Conservation (phyloP, 2,329 filamentous ascomycete species). For the Fusarium phyllophilum region DNA sequence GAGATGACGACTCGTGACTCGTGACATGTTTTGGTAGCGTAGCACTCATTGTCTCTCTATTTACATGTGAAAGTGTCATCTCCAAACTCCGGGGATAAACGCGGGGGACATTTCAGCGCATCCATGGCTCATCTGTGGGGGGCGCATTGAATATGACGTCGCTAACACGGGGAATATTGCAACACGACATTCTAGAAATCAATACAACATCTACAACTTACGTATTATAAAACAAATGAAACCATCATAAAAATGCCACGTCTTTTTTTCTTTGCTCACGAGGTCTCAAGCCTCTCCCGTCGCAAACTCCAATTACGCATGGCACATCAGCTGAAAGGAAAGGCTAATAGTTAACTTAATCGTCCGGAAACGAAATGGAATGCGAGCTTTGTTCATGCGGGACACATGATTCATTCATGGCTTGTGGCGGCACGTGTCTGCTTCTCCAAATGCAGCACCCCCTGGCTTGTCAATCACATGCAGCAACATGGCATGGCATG, state of each 20-base stretch:
- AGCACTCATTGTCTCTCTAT: constrained; percentile 9
- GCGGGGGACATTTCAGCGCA: background rate
- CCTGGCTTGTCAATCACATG: constrained; percentile 26
- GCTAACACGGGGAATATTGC: background rate
- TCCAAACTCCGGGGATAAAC: constrained; percentile 22
- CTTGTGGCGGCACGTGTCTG: constrained; percentile 27
- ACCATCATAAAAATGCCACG: background rate
- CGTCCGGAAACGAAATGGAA: constrained; percentile 11
- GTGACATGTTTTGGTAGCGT: constrained; percentile 26
- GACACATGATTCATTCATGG: constrained; percentile 36
- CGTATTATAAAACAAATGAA: background rate
- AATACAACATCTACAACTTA: background rate
- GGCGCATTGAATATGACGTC: constrained; percentile 23
- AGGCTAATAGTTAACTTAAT: background rate
- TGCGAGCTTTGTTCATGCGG: constrained; percentile 19
- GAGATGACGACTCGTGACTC: constrained; percentile 39
- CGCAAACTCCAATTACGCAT: background rate
- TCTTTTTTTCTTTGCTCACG: background rate
- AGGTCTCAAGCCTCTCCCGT: constrained; percentile 17
- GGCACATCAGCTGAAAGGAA: background rate
- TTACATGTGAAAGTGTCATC: constrained; percentile 44
- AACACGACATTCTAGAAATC: background rate
- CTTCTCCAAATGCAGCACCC: constrained; percentile 3
- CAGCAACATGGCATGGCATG: background rate
- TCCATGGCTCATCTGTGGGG: constrained; percentile 1